Conservation (phyloP, 1,284 basidiomycete species). For the Fomitopsis schrenkii region DNA sequence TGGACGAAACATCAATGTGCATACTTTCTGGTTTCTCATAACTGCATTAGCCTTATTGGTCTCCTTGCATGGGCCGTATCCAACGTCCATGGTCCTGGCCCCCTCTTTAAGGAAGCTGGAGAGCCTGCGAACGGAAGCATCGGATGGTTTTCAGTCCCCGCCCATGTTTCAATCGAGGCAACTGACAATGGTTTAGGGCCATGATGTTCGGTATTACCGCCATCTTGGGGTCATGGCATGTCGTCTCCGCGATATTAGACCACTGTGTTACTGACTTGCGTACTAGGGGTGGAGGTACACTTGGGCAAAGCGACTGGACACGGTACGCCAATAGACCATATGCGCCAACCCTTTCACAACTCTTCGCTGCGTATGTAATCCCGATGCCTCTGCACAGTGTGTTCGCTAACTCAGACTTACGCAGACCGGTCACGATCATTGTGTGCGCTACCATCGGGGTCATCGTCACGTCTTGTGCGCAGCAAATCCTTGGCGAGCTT, state of each 20-base stretch:
- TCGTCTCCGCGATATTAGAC: neutral
- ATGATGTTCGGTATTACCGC: slow-evolving; percentile 7
- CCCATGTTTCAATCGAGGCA: neutral
- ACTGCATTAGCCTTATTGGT: neutral
- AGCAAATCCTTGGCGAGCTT: slow-evolving; percentile 2
- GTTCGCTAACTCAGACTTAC: neutral
- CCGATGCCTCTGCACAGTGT: neutral
- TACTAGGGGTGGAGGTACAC: slow-evolving; percentile 4
- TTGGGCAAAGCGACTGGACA: slow-evolving; percentile 8
- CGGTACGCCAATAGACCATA: slow-evolving; percentile 6
- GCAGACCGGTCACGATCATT: slow-evolving; percentile 4
- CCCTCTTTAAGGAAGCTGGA: slow-evolving; percentile 1
- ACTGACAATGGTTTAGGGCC: neutral
- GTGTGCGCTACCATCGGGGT: slow-evolving; percentile 4
- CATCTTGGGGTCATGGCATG: slow-evolving; percentile 4
- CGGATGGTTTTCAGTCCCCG: neutral
- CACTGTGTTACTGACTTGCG: neutral
- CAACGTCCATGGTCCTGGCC: neutral
- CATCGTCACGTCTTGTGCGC: slow-evolving; percentile 6
- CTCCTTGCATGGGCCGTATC: slow-evolving; percentile 7
- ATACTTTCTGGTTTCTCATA: neutral
- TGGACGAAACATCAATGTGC: neutral
- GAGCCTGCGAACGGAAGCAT: slow-evolving; percentile 5
- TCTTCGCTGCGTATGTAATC: slow-evolving; percentile 2
- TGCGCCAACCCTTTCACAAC: slow-evolving; percentile 4